Conservation (phyloP, 495 filamentous ascomycete genomes). For the Aspergillus homomorphus region DNA sequence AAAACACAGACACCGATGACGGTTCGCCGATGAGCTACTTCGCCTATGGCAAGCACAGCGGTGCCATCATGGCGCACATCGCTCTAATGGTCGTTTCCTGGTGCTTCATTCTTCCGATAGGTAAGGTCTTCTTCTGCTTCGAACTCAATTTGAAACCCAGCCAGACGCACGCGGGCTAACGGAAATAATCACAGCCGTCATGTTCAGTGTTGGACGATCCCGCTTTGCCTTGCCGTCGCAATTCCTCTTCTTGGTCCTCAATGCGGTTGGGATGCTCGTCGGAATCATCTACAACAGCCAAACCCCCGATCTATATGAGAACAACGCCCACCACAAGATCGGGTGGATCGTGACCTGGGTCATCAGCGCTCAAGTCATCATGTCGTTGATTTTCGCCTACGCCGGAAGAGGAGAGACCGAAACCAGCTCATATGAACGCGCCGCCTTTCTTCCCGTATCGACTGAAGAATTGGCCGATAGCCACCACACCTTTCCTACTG, state of each 20-base stretch:
- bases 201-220: conserved; percentile 82
- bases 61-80: conserved; percentile 74
- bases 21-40: conserved; percentile 67
- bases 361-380: conserved; percentile 61
- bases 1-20: conserved; percentile 29
- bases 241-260: conserved; percentile 68
- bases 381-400: conserved; percentile 61
- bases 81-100: conserved; percentile 74
- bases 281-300: conserved; percentile 75
- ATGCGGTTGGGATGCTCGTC: conserved; percentile 67
- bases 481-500: conserved; percentile 47
- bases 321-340: conserved; percentile 84
- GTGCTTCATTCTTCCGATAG: conserved; percentile 78
- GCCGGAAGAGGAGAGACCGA: conserved; percentile 35
- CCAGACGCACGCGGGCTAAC: background rate
- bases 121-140: conserved; percentile 47
- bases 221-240: conserved; percentile 70
- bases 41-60: conserved; percentile 59
- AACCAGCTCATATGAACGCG: conserved; percentile 32
- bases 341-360: conserved; percentile 84
- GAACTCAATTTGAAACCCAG: background rate
- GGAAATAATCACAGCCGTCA: conserved; percentile 56
- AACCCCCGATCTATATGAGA: conserved; percentile 84
- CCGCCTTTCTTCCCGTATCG: conserved; percentile 65
- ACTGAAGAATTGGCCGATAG: conserved; percentile 64